Conservation (phyloP, 768 basidiomycete genomes). For the Fomitopsis serialis region DNA sequence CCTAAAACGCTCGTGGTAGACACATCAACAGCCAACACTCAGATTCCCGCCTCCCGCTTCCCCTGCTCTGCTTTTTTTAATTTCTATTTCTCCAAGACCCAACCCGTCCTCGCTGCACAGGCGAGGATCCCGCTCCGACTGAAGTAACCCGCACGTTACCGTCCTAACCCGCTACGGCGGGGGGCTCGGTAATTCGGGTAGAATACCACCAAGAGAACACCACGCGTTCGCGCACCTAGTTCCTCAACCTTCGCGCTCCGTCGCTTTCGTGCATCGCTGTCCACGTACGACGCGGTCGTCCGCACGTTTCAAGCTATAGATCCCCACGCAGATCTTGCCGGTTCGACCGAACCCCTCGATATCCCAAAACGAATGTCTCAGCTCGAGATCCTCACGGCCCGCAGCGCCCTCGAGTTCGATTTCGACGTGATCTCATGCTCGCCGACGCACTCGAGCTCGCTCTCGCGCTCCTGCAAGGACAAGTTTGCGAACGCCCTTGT, state of each 20-base stretch:
- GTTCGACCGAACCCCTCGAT: conserved; percentile 9
- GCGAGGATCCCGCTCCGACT: conserved; percentile 64
- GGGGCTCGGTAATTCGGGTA: conserved; percentile 64
- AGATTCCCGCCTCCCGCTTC: conserved; percentile 5
- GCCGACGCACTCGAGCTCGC: conserved; percentile 15
- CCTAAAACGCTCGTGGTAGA: conserved; percentile 11
- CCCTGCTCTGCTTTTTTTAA: background rate
- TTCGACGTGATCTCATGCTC: conserved; percentile 24
- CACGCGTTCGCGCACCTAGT: conserved; percentile 10
- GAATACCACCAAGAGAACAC: conserved; percentile 20
- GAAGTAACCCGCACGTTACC: conserved; percentile 45
- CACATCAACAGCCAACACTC: background rate
- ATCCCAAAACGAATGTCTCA: conserved; percentile 44
- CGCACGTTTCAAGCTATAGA: background rate
- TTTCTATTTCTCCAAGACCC: conserved; percentile 22
- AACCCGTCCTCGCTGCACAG: conserved; percentile 64
- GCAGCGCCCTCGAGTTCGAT: conserved; percentile 23
- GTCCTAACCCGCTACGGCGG: conserved; percentile 66
- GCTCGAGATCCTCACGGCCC: conserved; percentile 43
- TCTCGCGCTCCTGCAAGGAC: conserved; percentile 17
- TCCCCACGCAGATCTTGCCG: conserved; percentile 1
- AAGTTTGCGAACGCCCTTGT: conserved; percentile 18
- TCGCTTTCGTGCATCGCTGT: background rate
- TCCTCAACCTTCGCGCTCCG: conserved; percentile 14
- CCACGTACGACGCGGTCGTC: background rate